Evolutionary conservation across 805 yeast genomes (phyloP).

Genomic region (Wickerhamomyces rabaulensis): DNA sequence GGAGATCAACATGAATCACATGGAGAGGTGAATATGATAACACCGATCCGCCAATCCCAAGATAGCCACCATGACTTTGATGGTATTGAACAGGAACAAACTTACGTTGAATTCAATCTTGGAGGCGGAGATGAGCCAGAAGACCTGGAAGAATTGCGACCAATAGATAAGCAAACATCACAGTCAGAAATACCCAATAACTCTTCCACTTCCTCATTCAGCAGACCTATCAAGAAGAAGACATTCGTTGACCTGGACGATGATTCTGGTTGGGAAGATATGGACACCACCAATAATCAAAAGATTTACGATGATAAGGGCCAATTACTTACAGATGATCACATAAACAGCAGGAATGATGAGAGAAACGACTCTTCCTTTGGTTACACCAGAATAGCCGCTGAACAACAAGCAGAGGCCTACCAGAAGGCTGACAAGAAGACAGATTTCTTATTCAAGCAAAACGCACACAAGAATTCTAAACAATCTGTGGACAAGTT

Average conservation of each 20-base stretch:
- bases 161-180: not conserved
- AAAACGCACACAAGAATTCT: conserved; percentile 9
- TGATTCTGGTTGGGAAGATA: conserved; percentile 72
- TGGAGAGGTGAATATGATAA: not conserved
- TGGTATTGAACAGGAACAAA: not conserved
- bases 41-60: not conserved
- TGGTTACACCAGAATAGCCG: conserved; percentile 84
- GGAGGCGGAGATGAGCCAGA: not conserved
- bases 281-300: conserved; percentile 74
- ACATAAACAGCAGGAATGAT: conserved; percentile 8
- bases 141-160: not conserved
- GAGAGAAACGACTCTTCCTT: conserved; percentile 25
- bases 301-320: conserved; percentile 83
- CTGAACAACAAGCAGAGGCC: conserved; percentile 78
- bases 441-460: conserved; percentile 50
- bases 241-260: conserved; percentile 25
- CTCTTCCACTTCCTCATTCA: not conserved
- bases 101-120: not conserved
- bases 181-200: not conserved
- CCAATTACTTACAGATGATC: conserved; percentile 38
- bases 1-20: not conserved
- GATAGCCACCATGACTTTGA: not conserved
- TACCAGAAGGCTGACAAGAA: conserved; percentile 49
- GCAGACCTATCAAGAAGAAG: not conserved
- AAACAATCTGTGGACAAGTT: not conserved